Conservation (phyloP, 306 rosid genomes). For the Mimosa pudica region DNA sequence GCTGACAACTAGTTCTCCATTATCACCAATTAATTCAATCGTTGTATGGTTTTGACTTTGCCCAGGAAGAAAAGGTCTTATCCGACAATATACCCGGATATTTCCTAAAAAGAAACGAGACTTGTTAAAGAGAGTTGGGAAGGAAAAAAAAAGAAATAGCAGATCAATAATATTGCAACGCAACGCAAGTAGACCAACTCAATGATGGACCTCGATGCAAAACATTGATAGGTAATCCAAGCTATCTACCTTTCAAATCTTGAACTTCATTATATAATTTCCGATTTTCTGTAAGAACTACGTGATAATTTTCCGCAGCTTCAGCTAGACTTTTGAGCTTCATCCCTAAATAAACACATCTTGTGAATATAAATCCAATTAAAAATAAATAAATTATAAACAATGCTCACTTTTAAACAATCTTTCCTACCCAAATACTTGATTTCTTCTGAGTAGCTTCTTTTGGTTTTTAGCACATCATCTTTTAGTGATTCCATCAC, state of each 20-base stretch:
- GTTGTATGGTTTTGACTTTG: constrained; percentile 80
- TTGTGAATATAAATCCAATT: constrained; percentile 32
- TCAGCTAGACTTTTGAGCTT: constrained; percentile 86
- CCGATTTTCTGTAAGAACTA: constrained; percentile 82
- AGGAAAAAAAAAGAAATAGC: constrained; percentile 22
- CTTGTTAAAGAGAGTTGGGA: constrained; percentile 15
- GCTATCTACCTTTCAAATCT: constrained; percentile 81
- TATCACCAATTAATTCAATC: constrained; percentile 81
- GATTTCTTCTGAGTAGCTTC: constrained; percentile 65
- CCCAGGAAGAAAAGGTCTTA: constrained; percentile 95
- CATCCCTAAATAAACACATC: constrained; percentile 42
- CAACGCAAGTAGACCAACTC: constrained; percentile 19
- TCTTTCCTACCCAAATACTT: constrained; percentile 73
- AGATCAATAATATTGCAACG: constrained; percentile 28
- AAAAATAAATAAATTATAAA: constrained; percentile 25
- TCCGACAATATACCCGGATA: constrained; percentile 94
- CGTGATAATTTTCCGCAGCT: constrained; percentile 88
- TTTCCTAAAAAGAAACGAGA: constrained; percentile 59
- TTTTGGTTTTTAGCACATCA: constrained; percentile 66
- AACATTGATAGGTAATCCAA: background rate
- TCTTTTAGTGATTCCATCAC: constrained; percentile 64
- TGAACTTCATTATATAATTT: constrained; percentile 94
- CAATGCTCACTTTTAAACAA: constrained; percentile 14
- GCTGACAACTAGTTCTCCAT: constrained; percentile 81
- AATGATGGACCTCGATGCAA: background rate